Evolutionary conservation across 2,329 filamentous ascomycete species (phyloP).

Genomic region (Massarina eburnea): DNA sequence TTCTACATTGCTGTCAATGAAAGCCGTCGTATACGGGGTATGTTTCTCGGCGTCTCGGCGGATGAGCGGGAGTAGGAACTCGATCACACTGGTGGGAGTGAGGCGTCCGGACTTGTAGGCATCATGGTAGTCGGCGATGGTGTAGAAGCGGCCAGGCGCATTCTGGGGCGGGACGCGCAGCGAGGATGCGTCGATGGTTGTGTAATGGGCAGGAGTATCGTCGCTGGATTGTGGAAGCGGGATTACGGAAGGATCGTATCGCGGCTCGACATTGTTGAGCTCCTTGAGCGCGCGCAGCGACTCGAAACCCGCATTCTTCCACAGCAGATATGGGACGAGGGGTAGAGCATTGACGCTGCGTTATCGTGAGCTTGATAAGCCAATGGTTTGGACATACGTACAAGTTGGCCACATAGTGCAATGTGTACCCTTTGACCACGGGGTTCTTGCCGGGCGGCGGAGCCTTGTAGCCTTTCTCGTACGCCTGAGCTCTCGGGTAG

Average conservation of each 20-base stretch:
- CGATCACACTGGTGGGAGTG: conserved; percentile 71
- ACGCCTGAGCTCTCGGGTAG: conserved; percentile 36
- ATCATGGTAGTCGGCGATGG: conserved; percentile 74
- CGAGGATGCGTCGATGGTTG: conserved; percentile 11
- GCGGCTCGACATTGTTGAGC: conserved; percentile 56
- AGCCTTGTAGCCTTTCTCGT: conserved; percentile 36
- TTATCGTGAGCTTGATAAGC: conserved; percentile 3
- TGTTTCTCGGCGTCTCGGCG: conserved; percentile 57
- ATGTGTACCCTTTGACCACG: conserved; percentile 64
- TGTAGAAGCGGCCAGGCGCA: conserved; percentile 45
- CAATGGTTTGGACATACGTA: conserved; percentile 42
- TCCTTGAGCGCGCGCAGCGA: conserved; percentile 57
- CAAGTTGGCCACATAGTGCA: conserved; percentile 65
- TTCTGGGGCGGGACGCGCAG: conserved; percentile 21
- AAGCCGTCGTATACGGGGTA: conserved; percentile 69
- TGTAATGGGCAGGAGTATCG: conserved; percentile 21
- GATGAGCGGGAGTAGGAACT: conserved; percentile 72
- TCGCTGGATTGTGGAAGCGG: conserved; percentile 38
- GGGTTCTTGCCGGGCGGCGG: conserved; percentile 61
- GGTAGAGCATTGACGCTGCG: conserved; percentile 61
- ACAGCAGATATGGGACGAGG: conserved; percentile 66
- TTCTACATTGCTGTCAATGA: conserved; percentile 67
- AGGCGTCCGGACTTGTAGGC: conserved; percentile 69
- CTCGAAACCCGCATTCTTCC: conserved; percentile 70
- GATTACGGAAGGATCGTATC: conserved; percentile 61